Evolutionary conservation across 192 early-diverging fungal species (phyloP), one percentile per base, ranked within the genome.

Genomic region (Coemansia sp.): DNA sequence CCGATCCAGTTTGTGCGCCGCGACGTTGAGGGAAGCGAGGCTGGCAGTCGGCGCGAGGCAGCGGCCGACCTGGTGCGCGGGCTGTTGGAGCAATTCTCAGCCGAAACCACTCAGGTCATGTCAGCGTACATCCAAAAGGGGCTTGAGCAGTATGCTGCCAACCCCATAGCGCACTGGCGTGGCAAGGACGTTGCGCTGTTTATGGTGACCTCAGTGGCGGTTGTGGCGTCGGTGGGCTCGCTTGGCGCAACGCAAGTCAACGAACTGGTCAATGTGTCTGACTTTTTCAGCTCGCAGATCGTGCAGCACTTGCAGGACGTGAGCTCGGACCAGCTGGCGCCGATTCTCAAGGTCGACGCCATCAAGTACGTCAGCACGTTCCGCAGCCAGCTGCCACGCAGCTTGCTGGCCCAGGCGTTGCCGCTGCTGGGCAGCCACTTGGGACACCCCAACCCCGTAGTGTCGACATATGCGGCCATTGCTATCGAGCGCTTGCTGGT

Each of bases 171-270:
- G 21, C 86, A 95, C 67, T 98, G 95, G 95, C 93, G 93, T 67
- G 86, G 90, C 43, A 98, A 99, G 70, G 93, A 99, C 62, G 90
- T 94, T 2, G 97, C 97, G 32, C 83, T 99, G 32, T 98, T 92
- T 59, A 73, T 99, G 68, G 83, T 95, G 37, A 94, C 90, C 15
- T 87, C 95, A 14, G 87, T 98, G 44, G 89, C 95, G 8, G 89
- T 94, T 4, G 86, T 87, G 42, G 85, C 88, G 33, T 82, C 86
- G 15, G 89, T 89, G 32, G 70, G 82, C n/a, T 83, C 90, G 74
- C 81, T 85, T 65, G 97, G 97, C 52, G 92, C 90, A 0, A 94
- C 92, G 17, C 76, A 75, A n/a, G 85, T 88, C 19, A 99, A 98
- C 62, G 82, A 87, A 53, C 81, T 87, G 46, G 87, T 99, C 43